Percentiles rank a stretch among this genome's conserved stretches.
These are phyloP conservation scores for Rubia tinctorum DNA, from an alignment of 305 asterid species.

Conservation along the genomic window DNA sequence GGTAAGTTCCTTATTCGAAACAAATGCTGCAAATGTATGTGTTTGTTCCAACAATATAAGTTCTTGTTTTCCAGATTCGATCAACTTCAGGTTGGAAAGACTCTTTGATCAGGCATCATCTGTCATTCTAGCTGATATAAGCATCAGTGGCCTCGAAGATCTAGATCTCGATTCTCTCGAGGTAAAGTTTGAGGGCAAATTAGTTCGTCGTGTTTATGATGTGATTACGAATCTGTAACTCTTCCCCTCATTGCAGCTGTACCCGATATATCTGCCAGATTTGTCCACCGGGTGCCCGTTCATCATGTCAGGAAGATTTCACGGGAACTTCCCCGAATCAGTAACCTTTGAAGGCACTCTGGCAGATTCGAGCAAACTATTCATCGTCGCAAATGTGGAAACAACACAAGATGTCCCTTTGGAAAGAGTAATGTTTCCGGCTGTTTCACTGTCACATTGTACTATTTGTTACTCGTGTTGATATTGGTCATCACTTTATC, in stretches of 20 bases:
- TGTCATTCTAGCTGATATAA: constrained; percentile 56
- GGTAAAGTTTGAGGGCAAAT: constrained; percentile 30
- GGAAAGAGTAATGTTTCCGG: constrained; percentile 44
- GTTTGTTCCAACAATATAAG: not conserved
- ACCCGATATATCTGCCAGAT: constrained; percentile 64
- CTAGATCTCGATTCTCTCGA: constrained; percentile 72
- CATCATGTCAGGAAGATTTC: constrained; percentile 69
- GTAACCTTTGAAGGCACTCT: constrained; percentile 53
- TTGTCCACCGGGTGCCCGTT: constrained; percentile 64
- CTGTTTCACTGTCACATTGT: constrained; percentile 15
- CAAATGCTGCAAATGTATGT: not conserved
- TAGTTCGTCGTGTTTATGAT: not conserved
- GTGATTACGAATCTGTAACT: not conserved
- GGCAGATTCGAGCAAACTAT: constrained; percentile 49
- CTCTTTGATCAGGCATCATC: constrained; percentile 56
- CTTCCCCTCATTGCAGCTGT: constrained; percentile 49
- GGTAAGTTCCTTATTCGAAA: constrained; percentile 40
- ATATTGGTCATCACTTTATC: constrained; percentile 11
- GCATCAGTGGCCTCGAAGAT: constrained; percentile 49
- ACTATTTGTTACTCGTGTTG: not conserved
- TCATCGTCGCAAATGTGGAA: constrained; percentile 46
- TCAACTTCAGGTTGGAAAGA: constrained; percentile 58
- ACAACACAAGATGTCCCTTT: constrained; percentile 61
- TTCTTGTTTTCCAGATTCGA: constrained; percentile 47
- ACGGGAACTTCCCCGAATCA: constrained; percentile 57